phyloP scores from a whole-genome alignment of 1,139 yeast genomes.

The Zygosaccharomyces pseudobailii region DNA sequence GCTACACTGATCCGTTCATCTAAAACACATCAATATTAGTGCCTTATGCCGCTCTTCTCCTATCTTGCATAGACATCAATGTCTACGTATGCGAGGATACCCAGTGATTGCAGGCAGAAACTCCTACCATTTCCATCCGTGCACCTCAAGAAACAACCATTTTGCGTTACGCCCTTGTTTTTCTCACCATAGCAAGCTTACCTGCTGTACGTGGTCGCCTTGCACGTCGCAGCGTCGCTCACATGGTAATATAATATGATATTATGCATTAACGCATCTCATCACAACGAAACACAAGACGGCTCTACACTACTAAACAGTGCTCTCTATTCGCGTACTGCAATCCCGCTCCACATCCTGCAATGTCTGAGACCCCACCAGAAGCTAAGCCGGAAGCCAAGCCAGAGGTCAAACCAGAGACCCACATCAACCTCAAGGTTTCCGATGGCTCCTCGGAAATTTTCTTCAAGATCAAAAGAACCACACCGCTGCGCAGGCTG shows the following conservation, averaged over 20 bases:
- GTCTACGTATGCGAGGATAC: too few species aligned
- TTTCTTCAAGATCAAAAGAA: slow-evolving; percentile 88
- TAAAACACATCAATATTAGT: too few species aligned
- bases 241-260: neutral
- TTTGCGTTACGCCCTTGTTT: too few species aligned
- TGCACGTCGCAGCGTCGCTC: neutral
- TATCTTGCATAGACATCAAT: too few species aligned
- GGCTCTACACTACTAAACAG: neutral
- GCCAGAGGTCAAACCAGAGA: slow-evolving; percentile 61
- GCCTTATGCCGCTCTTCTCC: too few species aligned
- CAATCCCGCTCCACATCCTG: neutral
- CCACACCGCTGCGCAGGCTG: slow-evolving; percentile 87
- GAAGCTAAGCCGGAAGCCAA: slow-evolving; percentile 40
- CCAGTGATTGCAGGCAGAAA: too few species aligned
- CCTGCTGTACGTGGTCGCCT: neutral
- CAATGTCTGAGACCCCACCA: slow-evolving; percentile 33
- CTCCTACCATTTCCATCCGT: too few species aligned
- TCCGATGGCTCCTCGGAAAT: slow-evolving; percentile 92
- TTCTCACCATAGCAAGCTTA: too few species aligned
- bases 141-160: too few species aligned
- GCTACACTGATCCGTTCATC: too few species aligned
- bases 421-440: slow-evolving; percentile 88
- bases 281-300: neutral
- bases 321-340: neutral
- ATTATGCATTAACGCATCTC: neutral